These are phyloP conservation scores for Acorus calamus DNA, from an alignment of 106 monocot genomes.

Conservation along the genomic window DNA sequence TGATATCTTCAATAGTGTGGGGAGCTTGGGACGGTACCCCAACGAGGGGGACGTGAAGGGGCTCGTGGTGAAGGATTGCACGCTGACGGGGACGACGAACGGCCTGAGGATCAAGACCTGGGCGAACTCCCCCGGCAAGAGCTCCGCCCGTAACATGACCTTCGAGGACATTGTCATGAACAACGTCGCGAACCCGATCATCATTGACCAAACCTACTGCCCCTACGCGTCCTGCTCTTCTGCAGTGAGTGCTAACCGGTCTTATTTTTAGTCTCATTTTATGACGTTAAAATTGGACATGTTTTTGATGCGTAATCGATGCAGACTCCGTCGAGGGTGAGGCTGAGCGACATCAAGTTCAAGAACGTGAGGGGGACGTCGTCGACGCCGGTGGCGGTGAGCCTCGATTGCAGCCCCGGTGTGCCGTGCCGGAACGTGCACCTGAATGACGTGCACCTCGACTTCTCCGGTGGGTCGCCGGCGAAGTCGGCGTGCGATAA, in stretches of 20 bases:
- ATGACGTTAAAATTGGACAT: background rate
- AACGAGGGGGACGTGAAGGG: conserved; percentile 42
- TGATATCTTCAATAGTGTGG: conserved; percentile 41
- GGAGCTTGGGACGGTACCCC: conserved; percentile 49
- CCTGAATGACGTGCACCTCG: conserved; percentile 27
- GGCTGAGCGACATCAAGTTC: conserved; percentile 39
- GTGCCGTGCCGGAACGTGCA: conserved; percentile 41
- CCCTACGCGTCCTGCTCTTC: conserved; percentile 26
- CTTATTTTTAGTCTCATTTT: background rate
- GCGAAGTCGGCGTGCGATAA: conserved; percentile 17
- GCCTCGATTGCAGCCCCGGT: conserved; percentile 33
- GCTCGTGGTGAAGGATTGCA: conserved; percentile 31
- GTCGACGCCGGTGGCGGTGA: conserved; percentile 35
- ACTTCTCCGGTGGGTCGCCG: background rate
- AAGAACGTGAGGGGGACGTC: conserved; percentile 60
- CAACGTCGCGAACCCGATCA: conserved; percentile 50
- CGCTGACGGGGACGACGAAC: conserved; percentile 29
- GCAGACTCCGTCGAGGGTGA: conserved; percentile 35
- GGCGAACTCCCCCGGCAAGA: conserved; percentile 20
- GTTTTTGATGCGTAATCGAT: background rate
- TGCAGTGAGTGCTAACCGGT: conserved; percentile 6
- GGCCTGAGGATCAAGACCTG: conserved; percentile 71
- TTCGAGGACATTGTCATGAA: conserved; percentile 58
- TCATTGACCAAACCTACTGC: conserved; percentile 68
- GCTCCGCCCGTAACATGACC: conserved; percentile 28